A percentile compares a stretch with the other conserved stretches of the same genome.
phyloP scores from a whole-genome alignment of 2,329 filamentous ascomycete genomes.

The Cylindrodendrum hubeiense region DNA sequence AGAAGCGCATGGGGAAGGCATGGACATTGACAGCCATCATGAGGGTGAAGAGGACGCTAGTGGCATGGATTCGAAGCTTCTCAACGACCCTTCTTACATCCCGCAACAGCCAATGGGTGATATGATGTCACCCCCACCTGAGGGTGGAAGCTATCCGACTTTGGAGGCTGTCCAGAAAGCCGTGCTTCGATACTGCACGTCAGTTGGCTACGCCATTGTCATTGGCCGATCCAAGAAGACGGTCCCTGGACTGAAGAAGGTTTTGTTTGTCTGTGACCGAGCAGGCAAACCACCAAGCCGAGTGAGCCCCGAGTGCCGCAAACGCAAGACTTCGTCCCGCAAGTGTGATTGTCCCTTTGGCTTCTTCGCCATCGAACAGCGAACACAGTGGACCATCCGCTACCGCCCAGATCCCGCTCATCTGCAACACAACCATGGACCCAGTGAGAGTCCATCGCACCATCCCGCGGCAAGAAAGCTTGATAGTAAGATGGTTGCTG shows the following conservation, averaged over 20 bases:
- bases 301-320: slow-evolving; percentile 73
- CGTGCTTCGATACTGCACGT: slow-evolving; percentile 74
- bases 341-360: slow-evolving; percentile 78
- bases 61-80: slow-evolving; percentile 60
- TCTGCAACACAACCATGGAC: slow-evolving; percentile 73
- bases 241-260: slow-evolving; percentile 75
- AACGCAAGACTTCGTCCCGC: slow-evolving; percentile 75
- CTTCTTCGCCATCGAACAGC: slow-evolving; percentile 77
- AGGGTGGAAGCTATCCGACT: slow-evolving; percentile 73
- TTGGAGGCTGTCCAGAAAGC: slow-evolving; percentile 75
- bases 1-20: slow-evolving; percentile 60
- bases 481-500: slow-evolving; percentile 76
- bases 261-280: slow-evolving; percentile 75
- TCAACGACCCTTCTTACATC: slow-evolving; percentile 64
- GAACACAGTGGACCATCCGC: slow-evolving; percentile 75
- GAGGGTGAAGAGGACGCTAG: slow-evolving; percentile 61
- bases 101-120: slow-evolving; percentile 67
- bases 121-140: slow-evolving; percentile 73
- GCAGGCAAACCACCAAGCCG: slow-evolving; percentile 72
- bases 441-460: slow-evolving; percentile 75
- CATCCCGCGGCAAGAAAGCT: slow-evolving; percentile 75
- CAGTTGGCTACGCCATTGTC: slow-evolving; percentile 76
- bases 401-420: slow-evolving; percentile 72
- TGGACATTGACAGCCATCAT: slow-evolving; percentile 65
- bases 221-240: slow-evolving; percentile 78